Base-by-base conservation (phyloP, 108 stramenopile genomes). In the Nitzschia sp. region DNA sequence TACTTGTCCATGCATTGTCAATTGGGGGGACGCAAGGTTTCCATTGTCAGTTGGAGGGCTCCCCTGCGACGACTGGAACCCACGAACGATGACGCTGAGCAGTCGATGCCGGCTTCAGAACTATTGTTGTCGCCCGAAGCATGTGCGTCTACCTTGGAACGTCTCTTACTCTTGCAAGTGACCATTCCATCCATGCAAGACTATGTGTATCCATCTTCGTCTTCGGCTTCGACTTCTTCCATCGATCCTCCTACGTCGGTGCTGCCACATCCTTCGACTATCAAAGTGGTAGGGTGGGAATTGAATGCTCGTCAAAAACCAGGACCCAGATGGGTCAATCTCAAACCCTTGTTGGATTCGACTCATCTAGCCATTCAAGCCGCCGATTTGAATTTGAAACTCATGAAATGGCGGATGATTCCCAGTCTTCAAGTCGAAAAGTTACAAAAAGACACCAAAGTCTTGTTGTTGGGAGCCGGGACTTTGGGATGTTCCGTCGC, bases 401-500 rank as follows among this genome's bases (percentile, higher is more conserved):
- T 99, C 35, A 99, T 99, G 99, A 96, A 97, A 55, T 99, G 99
- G 99, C 80, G 98, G 21, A 90, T 91, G 67, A 71, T 97, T 47
- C 99, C 99, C 1, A 75, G 71, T 21, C 81, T 99, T 6, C 78
- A 98, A 71, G 81, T 95, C n/a, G 90, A 93, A 5, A 58, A 62
- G 32, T 70, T 99, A 46, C 82, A 79, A 44, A 47, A 77, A 23
- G 35, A 41, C 25, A 83, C 91, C 41, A 84, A 81, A 63, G 96
- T 97, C 11, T 73, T 99, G 46, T 65, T 99, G 29, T 48, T 99
- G 23, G 99, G 99, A 5, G 96, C 98, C 1, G 99, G 99, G 23
- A 99, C 99, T 3, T 77, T 99, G 58, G 99, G 99, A 45, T 99
- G 99, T 68, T 77, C 76, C 35, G 97, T 99, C 6, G 96, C 97